Evolutionary conservation across 768 basidiomycete genomes (phyloP), one percentile per base, ranked within the genome.

Genomic region (Auricularia heimuer): DNA sequence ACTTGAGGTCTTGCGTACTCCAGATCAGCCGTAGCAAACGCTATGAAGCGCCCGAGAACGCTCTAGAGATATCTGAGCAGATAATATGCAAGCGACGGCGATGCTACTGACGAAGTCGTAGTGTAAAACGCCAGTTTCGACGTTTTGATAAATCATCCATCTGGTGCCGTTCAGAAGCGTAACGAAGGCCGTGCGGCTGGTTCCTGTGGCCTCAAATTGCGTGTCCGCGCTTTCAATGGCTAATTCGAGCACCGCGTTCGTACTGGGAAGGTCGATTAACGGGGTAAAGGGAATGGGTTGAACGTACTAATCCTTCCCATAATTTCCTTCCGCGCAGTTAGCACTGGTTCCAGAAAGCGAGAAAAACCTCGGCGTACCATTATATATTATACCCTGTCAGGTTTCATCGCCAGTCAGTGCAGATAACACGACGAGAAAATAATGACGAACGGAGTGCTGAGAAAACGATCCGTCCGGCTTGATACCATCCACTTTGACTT

Each of bases 121-220:
- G 70, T 88, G 87, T 58, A 85, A 70, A 18, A 83, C 79, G 3
- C 78, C 74, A 1, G 87, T 87, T 34, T 80, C 61, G 10, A 77
- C 72, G 69, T 90, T 89, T 12, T 76, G 75, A 69, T 81, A 86
- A 34, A 88, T 84, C 86, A 89, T 88, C 88, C 88, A 90, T 56
- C 77, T 75, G 66, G 84, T 77, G 0, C 83, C 88, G 37, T 83
- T 78, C 65, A 89, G 78, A 3, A 87, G 74, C 12, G 78, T 81
- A 8, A 78, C 80, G 61, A 89, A 81, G 0, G 86, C 86, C 34
- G 69, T 65, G 67, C 78, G 75, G 12, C 81, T 64, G 11, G 4
- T 29, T 8, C 7, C 7, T 6, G 56, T 8, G 56, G 24, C 8
- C 33, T 78, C 76, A 69, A 82, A 88, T 37, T 77, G 75, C 1